Percentiles rank a stretch among this genome's conserved stretches.
These are phyloP conservation scores for Pleochaeta shiraiana DNA, from an alignment of 2,329 filamentous ascomycete genomes.

Conservation along the genomic window DNA sequence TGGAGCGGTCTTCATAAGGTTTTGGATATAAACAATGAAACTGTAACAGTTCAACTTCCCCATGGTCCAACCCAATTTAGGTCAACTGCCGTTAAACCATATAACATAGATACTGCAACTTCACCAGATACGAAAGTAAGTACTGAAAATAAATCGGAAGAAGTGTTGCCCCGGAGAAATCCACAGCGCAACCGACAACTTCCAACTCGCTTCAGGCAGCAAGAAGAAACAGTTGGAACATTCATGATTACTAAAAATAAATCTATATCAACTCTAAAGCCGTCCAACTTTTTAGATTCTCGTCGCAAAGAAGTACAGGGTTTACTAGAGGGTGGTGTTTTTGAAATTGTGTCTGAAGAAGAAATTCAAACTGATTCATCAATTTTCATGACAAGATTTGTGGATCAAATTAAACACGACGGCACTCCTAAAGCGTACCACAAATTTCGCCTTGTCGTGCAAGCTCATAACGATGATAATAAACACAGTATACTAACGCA, in stretches of 20 bases:
- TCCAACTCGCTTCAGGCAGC: too few species aligned
- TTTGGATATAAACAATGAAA: background rate
- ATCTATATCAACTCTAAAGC: too few species aligned
- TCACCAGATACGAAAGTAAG: too few species aligned
- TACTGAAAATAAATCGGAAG: too few species aligned
- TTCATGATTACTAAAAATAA: too few species aligned
- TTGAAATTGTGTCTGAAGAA: background rate
- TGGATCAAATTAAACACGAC: constrained; percentile 8
- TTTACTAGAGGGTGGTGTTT: background rate
- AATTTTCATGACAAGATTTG: constrained; percentile 6
- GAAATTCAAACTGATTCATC: background rate
- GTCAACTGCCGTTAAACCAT: background rate
- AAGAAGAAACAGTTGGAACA: too few species aligned
- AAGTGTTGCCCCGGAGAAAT: too few species aligned
- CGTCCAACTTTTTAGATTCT: background rate
- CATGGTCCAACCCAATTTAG: background rate
- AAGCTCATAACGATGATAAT: constrained; percentile 7
- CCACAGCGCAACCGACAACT: too few species aligned
- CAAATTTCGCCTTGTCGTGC: constrained; percentile 4
- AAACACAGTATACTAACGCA: constrained; percentile 7
- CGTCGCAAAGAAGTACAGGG: background rate
- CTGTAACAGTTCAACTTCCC: background rate
- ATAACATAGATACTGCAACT: too few species aligned
- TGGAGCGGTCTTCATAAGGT: background rate
- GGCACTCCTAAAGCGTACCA: constrained; percentile 3